Conservation (phyloP, 352 stramenopile species). For the Achlya hypogyna region DNA sequence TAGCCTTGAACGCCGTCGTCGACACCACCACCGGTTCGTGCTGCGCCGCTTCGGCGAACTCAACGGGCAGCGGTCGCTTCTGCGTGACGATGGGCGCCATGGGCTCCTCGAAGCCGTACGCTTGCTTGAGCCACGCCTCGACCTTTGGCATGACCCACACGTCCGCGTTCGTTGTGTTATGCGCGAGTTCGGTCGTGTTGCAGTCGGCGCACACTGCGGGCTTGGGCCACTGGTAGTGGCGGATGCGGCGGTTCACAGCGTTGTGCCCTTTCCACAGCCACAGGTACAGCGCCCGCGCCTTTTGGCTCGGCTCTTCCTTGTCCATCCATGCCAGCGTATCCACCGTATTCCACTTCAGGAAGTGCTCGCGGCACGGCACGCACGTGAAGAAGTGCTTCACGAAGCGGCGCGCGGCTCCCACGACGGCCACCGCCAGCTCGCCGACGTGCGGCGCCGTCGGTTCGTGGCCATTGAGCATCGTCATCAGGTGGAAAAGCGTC, state of each 20-base stretch:
- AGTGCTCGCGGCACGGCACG: slow-evolving; percentile 67
- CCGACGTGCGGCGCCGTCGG: slow-evolving; percentile 24
- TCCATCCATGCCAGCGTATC: slow-evolving; percentile 54
- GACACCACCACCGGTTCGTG: background rate
- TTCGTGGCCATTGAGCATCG: slow-evolving; percentile 46
- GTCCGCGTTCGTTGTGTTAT: background rate
- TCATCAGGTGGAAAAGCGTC: slow-evolving; percentile 85
- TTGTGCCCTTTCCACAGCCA: slow-evolving; percentile 85
- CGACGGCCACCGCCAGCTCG: slow-evolving; percentile 57
- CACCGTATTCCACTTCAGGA: slow-evolving; percentile 63
- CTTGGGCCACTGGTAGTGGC: slow-evolving; percentile 71
- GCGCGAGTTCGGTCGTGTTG: background rate
- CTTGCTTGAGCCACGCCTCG: slow-evolving; percentile 61
- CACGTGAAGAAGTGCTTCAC: slow-evolving; percentile 83
- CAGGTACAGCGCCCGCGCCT: slow-evolving; percentile 48
- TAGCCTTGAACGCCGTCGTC: slow-evolving; percentile 20
- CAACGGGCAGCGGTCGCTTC: slow-evolving; percentile 20
- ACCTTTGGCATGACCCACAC: slow-evolving; percentile 56
- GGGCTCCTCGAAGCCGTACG: slow-evolving; percentile 50
- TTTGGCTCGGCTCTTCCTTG: slow-evolving; percentile 40
- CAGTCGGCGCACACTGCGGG: slow-evolving; percentile 44
- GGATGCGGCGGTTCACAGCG: slow-evolving; percentile 65
- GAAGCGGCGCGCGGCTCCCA: slow-evolving; percentile 67
- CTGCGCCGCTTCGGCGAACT: slow-evolving; percentile 55
- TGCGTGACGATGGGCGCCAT: slow-evolving; percentile 42